Conservation (phyloP, 441 rosid species). For the Brassica balearica region DNA sequence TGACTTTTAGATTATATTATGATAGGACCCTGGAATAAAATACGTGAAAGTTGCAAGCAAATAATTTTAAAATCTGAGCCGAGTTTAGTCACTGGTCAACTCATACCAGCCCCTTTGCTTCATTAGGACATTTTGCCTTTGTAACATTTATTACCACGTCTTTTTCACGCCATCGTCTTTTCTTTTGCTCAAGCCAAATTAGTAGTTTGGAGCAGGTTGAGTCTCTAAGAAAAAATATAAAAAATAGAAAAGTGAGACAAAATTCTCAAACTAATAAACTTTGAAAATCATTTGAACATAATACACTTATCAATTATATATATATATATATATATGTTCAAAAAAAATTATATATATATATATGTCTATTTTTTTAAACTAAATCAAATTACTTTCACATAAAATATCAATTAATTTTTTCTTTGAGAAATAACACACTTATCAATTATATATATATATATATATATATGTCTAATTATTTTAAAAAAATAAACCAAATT, state of each 20-base stretch:
- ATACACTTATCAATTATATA: too few species aligned
- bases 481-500: constrained; percentile 15
- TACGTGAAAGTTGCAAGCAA: constrained; percentile 9
- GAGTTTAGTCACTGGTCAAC: constrained; percentile 21
- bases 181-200: neutral
- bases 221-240: neutral
- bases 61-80: neutral
- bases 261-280: too few species aligned
- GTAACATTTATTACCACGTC: neutral
- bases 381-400: too few species aligned
- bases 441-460: too few species aligned
- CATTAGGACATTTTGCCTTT: constrained; percentile 5
- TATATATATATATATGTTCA: too few species aligned
- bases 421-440: too few species aligned
- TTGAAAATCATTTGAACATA: too few species aligned
- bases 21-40: neutral
- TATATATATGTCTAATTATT: too few species aligned
- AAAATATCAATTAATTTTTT: too few species aligned
- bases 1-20: neutral
- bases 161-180: neutral
- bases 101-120: constrained; percentile 25
- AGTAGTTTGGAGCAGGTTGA: constrained; percentile 8
- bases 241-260: constrained; percentile 37
- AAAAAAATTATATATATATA: too few species aligned
- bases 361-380: too few species aligned